phyloP scores from a whole-genome alignment of 2,329 filamentous ascomycete genomes.

The Westerdykella ornata region DNA sequence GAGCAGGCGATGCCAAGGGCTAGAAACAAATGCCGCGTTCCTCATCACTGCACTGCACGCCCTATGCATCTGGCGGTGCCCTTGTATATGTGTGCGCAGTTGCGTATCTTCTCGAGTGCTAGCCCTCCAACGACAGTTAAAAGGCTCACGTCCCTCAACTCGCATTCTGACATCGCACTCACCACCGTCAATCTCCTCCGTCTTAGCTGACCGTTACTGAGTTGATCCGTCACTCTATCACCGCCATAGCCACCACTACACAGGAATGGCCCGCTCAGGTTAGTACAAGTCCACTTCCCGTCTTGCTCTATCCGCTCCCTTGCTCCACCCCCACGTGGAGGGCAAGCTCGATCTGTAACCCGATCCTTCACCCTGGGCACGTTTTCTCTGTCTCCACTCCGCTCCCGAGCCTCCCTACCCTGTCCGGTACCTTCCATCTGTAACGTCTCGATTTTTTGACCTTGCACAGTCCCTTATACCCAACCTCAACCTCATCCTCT shows the following conservation, averaged over 20 bases:
- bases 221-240: not conserved
- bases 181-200: not conserved
- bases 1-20: not conserved
- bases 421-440: too few species aligned
- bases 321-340: conserved; percentile 1
- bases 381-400: not conserved
- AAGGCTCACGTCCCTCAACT: not conserved
- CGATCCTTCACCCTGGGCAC: not conserved
- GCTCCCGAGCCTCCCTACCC: not conserved
- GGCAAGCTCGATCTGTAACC: too few species aligned
- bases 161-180: not conserved
- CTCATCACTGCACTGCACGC: conserved; percentile 11
- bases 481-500: conserved; percentile 3
- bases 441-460: not conserved
- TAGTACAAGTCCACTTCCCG: not conserved
- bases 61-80: conserved; percentile 6
- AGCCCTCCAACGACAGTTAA: conserved; percentile 1
- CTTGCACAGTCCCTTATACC: not conserved
- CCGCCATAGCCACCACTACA: not conserved
- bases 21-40: conserved; percentile 1
- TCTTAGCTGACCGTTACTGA: not conserved
- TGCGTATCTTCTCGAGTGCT: not conserved
- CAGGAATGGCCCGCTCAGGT: conserved; percentile 14
- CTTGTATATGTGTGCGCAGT: not conserved
- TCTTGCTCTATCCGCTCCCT: conserved; percentile 2